Base-by-base conservation (phyloP, 2,329 filamentous ascomycete genomes). In the Colletotrichum abscissum region DNA sequence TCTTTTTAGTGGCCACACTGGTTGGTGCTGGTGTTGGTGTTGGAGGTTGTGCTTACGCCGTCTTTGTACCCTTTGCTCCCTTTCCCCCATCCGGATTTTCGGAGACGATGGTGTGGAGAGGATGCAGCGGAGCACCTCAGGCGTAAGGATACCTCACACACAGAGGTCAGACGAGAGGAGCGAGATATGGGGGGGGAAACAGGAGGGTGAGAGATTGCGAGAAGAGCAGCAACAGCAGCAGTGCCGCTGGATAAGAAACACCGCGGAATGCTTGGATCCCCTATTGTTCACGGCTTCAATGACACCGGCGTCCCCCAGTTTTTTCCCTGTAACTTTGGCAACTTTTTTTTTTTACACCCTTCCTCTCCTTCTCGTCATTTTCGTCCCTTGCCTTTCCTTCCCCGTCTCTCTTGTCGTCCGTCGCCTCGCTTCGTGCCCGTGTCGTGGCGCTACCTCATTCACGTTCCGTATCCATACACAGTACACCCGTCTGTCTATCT, bases 221-320 rank as follows among this genome's bases (percentile, higher is more conserved):
- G 52, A 12, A 55, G 24, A 55, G 24, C 52, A 24, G 14, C 52
- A 28, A 24, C 22, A 28, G 59, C 38, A 46, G 26, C 14, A 62
- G n/a, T 19, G 42, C 22, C 30, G 62, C 42, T 24, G 46, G 62
- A 63, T 54, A 33, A 63, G 62, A 63, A 67, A 54, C 55, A 67
- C 22, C 30, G 64, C 63, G 66, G 66, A 69, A 69, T 69, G 71
- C 68, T 63, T 72, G 71, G 68, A 68, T 74, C 57, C 63, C 72
- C 69, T 59, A 72, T 54, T 67, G 68, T 74, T 74, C 72, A 67
- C 72, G 72, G 72, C n/a, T 64, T 74, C 72, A 72, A 67, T 67
- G 63, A 72, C 59, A 72, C 62, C 55, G 14, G 38, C 67, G 30
- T 65, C 42, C 67, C 55, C 49, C 74, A 67, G 38, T 49, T 73